Evolutionary conservation across 1,284 basidiomycete species (phyloP), one percentile per base, ranked within the genome.

Genomic region (Xerocomus amazonicus): DNA sequence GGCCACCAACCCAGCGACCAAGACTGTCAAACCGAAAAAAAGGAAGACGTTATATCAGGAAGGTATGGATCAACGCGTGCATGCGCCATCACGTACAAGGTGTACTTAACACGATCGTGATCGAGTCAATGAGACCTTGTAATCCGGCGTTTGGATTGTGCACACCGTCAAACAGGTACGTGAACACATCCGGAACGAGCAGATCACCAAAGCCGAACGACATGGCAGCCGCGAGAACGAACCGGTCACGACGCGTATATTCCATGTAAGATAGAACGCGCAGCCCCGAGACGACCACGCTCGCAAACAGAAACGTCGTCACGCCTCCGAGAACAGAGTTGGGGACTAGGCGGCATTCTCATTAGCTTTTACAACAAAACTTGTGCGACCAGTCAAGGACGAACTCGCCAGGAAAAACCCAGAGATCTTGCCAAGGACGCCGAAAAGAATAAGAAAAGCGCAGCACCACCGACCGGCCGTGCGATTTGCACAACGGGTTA

Each of bases 291-390:
- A 77, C 74, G 27, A 75, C 73, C 17, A 87, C 84, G 36, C 72
- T 79, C 0, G 82, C 80, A 52, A 85, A 85, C 43, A 89, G 72
- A 71, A 88, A 90, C 3, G 88, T 90, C 12, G 87, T 92, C 3
- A 91, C 86, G 5, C 90, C 90, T 3, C 92, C 91, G 0, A 94
- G 77, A 9, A 93, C 87, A 0, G 89, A 73, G 56, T 88, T 85
- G 0, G 91, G 91, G 43, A 56, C 63, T 66, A 40, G 19, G 19
- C 19, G 19, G 19, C 4, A 23, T 23, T 16, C 1, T 19, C 16
- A 13, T 4, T 14, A 29, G 4, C n/a, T 17, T 10, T 43, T 8
- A 42, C 45, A 27, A 31, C 3, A 6, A 33, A 8, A 9, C 14
- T 4, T 14, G 13, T 6, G 3, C 13, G 7, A 33, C 10, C 29